Conservation (phyloP, 805 yeast species). For the Teunomyces stri region DNA sequence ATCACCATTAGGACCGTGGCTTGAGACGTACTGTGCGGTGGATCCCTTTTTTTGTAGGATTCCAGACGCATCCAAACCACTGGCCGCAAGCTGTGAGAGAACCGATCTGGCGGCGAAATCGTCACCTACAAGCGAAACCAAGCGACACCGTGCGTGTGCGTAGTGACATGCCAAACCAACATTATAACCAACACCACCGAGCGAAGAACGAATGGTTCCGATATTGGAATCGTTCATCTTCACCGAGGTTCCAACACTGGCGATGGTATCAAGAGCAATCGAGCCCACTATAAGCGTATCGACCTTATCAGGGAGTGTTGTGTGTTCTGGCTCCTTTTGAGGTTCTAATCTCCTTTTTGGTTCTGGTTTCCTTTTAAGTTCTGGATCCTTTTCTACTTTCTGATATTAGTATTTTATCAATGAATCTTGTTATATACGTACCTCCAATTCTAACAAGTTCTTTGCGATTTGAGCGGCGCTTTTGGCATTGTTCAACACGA, state of each 20-base stretch:
- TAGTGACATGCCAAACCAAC: conserved; percentile 63
- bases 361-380: too few species aligned
- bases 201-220: conserved; percentile 50
- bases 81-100: conserved; percentile 20
- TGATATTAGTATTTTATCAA: neutral
- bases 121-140: conserved; percentile 62
- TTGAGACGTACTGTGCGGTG: conserved; percentile 75
- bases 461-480: conserved; percentile 67
- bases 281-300: conserved; percentile 63
- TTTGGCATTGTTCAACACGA: conserved; percentile 74
- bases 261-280: conserved; percentile 70
- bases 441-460: conserved; percentile 42
- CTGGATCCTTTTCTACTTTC: neutral
- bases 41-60: conserved; percentile 20
- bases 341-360: too few species aligned
- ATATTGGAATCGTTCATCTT: conserved; percentile 68
- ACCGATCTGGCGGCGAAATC: conserved; percentile 53
- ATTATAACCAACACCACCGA: conserved; percentile 88
- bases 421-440: conserved; percentile 8
- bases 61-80: conserved; percentile 38
- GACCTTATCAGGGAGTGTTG: conserved; percentile 7
- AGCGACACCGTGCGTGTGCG: conserved; percentile 25
- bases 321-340: too few species aligned
- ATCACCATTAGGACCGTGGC: conserved; percentile 61
- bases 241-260: conserved; percentile 35